Conservation (phyloP, 169 alveolate species). For the Fabrea salina region DNA sequence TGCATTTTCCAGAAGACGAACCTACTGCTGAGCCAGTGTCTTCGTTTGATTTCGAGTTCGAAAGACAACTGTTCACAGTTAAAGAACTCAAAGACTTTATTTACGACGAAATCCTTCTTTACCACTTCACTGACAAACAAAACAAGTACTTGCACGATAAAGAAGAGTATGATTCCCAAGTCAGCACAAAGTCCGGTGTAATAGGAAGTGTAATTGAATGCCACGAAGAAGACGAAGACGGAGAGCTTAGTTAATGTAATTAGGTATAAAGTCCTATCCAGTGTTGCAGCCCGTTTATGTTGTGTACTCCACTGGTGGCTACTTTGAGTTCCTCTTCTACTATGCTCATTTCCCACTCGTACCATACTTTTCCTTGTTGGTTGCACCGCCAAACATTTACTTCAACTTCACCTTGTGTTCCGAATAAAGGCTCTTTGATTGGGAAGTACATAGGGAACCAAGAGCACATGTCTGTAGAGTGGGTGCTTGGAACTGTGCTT, state of each 20-base stretch:
- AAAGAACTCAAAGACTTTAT: slow-evolving; percentile 35
- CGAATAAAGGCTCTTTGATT: slow-evolving; percentile 57
- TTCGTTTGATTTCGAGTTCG: slow-evolving; percentile 47
- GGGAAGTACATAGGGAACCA: slow-evolving; percentile 89
- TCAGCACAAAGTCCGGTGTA: no score
- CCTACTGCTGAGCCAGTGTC: slow-evolving; percentile 39
- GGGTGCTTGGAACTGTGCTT: slow-evolving; percentile 68
- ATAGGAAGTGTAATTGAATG: no score
- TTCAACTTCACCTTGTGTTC: slow-evolving; percentile 35
- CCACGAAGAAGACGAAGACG: no score
- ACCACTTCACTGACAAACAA: slow-evolving; percentile 40
- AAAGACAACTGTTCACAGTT: slow-evolving; percentile 26
- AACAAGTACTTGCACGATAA: not conserved
- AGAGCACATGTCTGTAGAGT: slow-evolving; percentile 68
- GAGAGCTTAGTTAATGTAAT: no score
- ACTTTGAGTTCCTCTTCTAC: not conserved
- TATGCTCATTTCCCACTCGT: slow-evolving; percentile 70
- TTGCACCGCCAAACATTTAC: slow-evolving; percentile 68
- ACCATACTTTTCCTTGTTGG: slow-evolving; percentile 74
- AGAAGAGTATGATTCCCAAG: not conserved
- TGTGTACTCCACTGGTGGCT: slow-evolving; percentile 31
- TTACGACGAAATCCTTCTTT: slow-evolving; percentile 44
- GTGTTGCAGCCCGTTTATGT: slow-evolving; percentile 38
- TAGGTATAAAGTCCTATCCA: no score
- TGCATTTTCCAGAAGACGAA: slow-evolving; percentile 50